These are phyloP conservation scores for Trichophyton rubrum DNA, from an alignment of 2,329 filamentous ascomycete species.

Conservation along the genomic window DNA sequence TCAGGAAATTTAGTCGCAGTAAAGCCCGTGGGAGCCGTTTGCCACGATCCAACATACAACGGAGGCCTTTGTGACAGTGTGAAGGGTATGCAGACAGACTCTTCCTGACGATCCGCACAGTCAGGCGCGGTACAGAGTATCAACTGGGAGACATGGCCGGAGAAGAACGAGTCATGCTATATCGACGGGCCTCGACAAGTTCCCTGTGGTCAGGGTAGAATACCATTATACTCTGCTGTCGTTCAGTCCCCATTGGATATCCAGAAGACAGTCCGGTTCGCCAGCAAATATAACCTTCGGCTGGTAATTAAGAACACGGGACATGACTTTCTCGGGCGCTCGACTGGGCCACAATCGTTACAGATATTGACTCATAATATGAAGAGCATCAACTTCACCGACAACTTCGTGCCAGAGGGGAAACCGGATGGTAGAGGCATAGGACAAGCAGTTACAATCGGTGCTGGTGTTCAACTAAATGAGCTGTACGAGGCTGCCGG, in stretches of 20 bases:
- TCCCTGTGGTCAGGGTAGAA: slow-evolving; percentile 25
- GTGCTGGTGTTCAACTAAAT: slow-evolving; percentile 41
- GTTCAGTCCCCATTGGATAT: slow-evolving; percentile 23
- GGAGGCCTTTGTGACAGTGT: slow-evolving; percentile 29
- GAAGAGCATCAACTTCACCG: slow-evolving; percentile 15
- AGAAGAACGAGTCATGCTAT: slow-evolving; percentile 26
- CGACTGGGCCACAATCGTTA: slow-evolving; percentile 45
- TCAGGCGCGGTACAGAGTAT: slow-evolving; percentile 28
- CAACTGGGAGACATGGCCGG: slow-evolving; percentile 31
- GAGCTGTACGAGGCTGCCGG: slow-evolving; percentile 43
- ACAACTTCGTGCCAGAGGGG: slow-evolving; percentile 31
- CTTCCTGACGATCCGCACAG: slow-evolving; percentile 26
- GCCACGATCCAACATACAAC: slow-evolving; percentile 41
- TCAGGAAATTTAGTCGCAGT: slow-evolving; percentile 41
- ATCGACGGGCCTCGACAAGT: slow-evolving; percentile 18
- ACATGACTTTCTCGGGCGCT: slow-evolving; percentile 44
- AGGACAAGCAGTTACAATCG: slow-evolving; percentile 43
- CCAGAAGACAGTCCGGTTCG: slow-evolving; percentile 24
- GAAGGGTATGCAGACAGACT: slow-evolving; percentile 16
- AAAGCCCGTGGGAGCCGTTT: slow-evolving; percentile 41
- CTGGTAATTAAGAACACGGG: slow-evolving; percentile 44
- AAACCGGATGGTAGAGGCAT: slow-evolving; percentile 29
- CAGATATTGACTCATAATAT: slow-evolving; percentile 24
- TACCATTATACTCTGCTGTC: slow-evolving; percentile 28
- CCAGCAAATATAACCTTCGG: slow-evolving; percentile 23